Evolutionary conservation across 257 asterid species (phyloP).

Genomic region (Solanum gracilifrons): DNA sequence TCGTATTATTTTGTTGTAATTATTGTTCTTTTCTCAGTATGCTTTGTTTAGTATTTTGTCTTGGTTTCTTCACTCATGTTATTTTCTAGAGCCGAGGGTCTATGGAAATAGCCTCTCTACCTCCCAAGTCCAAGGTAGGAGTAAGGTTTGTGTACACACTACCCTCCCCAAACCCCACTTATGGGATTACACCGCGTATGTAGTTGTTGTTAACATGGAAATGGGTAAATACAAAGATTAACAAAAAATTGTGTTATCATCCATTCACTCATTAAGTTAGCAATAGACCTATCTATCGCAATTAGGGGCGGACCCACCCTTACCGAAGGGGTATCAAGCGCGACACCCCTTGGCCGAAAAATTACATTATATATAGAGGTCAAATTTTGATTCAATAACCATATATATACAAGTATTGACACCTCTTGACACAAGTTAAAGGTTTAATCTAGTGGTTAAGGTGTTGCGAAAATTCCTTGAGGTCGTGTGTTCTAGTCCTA

Average conservation of each 20-base stretch:
- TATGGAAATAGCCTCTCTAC: not conserved
- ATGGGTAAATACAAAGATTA: not conserved
- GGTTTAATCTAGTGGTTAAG: not conserved
- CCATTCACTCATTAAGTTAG: not conserved
- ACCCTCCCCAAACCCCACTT: not conserved
- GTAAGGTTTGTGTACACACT: not conserved
- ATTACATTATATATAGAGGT: not conserved
- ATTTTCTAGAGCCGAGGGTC: not conserved
- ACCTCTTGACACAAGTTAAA: not conserved
- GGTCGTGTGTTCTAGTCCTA: not conserved
- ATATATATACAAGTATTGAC: not conserved
- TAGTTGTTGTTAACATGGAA: not conserved
- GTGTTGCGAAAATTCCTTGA: not conserved
- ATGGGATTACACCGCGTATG: not conserved
- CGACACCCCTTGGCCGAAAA: not conserved
- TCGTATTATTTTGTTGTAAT: not conserved
- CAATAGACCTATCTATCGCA: not conserved
- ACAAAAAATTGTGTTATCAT: not conserved
- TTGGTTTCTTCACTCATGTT: not conserved
- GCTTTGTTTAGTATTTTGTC: not conserved
- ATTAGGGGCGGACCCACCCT: not conserved
- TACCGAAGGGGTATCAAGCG: not conserved
- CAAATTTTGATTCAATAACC: not conserved
- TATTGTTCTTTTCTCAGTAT: not conserved
- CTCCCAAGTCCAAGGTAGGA: not conserved